Evolutionary conservation across 768 basidiomycete species (phyloP).

Genomic region (Suillus americanus): DNA sequence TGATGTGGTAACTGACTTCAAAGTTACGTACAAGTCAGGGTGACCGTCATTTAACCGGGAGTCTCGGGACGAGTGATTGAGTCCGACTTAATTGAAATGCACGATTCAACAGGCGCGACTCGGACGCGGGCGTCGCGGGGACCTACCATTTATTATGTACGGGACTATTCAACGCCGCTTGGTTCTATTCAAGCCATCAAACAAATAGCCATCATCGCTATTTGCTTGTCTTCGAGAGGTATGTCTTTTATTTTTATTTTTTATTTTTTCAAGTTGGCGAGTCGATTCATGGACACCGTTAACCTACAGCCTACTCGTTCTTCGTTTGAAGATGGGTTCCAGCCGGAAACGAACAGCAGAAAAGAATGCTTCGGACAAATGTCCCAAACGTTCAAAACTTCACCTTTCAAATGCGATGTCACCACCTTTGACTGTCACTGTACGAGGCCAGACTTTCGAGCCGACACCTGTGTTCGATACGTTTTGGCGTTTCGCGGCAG

Average conservation of each 20-base stretch:
- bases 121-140: neutral
- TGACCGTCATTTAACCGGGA: neutral
- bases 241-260: neutral
- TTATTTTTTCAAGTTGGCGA: neutral
- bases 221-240: constrained; percentile 6
- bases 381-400: constrained; percentile 28
- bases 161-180: neutral
- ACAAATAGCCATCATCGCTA: neutral
- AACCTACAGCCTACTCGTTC: neutral
- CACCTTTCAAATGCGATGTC: constrained; percentile 11
- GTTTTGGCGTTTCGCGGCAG: constrained; percentile 58
- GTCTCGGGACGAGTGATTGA: neutral
- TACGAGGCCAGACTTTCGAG: constrained; percentile 39
- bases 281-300: neutral
- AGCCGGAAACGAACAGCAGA: constrained; percentile 23
- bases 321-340: constrained; percentile 3
- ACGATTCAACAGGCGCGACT: neutral
- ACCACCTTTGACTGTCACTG: constrained; percentile 29
- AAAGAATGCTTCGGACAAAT: constrained; percentile 3
- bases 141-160: neutral
- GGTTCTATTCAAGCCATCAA: neutral
- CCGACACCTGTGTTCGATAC: constrained; percentile 59
- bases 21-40: neutral
- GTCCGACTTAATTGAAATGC: neutral
- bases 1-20: neutral